phyloP scores from a whole-genome alignment of 1,284 basidiomycete species.

The Cutaneotrichosporon sp. region DNA sequence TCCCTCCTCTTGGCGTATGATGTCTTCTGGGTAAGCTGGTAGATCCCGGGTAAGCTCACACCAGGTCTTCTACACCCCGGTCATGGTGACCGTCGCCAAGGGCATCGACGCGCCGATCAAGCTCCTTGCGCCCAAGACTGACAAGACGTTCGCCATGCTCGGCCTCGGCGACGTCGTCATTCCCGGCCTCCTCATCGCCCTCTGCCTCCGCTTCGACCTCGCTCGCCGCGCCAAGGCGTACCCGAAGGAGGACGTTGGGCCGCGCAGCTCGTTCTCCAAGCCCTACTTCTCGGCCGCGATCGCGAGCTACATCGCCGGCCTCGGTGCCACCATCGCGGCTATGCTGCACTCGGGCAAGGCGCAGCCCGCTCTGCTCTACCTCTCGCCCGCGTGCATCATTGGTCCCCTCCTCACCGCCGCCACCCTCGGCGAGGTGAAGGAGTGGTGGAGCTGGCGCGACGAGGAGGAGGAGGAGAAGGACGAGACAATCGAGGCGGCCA shows the following conservation, averaged over 20 bases:
- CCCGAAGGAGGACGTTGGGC: conserved; percentile 37
- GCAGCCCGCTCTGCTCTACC: conserved; percentile 90
- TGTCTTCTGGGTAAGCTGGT: conserved; percentile 68
- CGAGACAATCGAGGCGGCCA: conserved; percentile 42
- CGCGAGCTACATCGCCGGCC: conserved; percentile 74
- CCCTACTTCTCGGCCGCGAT: conserved; percentile 79
- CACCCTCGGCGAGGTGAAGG: conserved; percentile 47
- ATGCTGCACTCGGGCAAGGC: conserved; percentile 81
- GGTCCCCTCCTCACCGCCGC: conserved; percentile 51
- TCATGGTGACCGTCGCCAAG: conserved; percentile 89
- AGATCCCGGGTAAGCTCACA: too few species aligned
- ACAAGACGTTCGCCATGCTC: conserved; percentile 63
- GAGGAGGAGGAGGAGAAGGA: conserved; percentile 31
- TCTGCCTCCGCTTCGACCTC: conserved; percentile 86
- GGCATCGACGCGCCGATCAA: conserved; percentile 94
- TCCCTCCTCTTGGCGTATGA: conserved; percentile 84
- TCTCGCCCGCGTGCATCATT: conserved; percentile 62
- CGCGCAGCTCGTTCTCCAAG: conserved; percentile 59
- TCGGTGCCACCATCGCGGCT: conserved; percentile 77
- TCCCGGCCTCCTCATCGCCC: conserved; percentile 79
- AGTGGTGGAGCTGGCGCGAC: conserved; percentile 46
- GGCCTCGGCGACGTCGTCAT: conserved; percentile 74
- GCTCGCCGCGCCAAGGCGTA: conserved; percentile 41
- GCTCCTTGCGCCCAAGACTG: conserved; percentile 74
- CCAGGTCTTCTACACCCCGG: conserved; percentile 51